A percentile compares a stretch with the other conserved stretches of the same genome.
Conservation (phyloP, 2,329 filamentous ascomycete genomes). For the Aspergillus clavatus region DNA sequence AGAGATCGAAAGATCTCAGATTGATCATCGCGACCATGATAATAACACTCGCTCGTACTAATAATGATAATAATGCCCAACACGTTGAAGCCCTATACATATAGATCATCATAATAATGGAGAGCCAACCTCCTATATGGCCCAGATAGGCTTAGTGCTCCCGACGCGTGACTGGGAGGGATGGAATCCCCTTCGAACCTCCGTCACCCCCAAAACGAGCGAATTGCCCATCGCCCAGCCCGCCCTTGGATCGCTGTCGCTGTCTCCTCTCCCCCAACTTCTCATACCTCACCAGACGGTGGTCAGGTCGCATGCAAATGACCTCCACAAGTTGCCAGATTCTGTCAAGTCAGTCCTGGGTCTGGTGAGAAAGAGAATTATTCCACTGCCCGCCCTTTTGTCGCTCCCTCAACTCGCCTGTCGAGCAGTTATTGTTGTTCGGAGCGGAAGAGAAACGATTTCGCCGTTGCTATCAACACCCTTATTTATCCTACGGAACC, state of each 20-base stretch:
- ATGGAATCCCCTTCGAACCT: slow-evolving; percentile 24
- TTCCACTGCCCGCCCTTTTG: slow-evolving; percentile 1
- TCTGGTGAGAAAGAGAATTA: slow-evolving; percentile 16
- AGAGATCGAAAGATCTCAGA: too few species aligned
- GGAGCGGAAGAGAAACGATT: slow-evolving; percentile 16
- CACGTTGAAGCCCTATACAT: too few species aligned
- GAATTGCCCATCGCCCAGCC: slow-evolving; percentile 11
- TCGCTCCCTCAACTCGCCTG: slow-evolving; percentile 14
- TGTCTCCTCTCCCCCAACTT: not conserved
- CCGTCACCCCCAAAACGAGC: slow-evolving; percentile 20
- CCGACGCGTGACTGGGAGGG: slow-evolving; percentile 37
- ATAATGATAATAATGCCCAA: slow-evolving; percentile 5
- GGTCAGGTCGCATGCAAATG: slow-evolving; percentile 22
- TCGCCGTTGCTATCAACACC: slow-evolving; percentile 19
- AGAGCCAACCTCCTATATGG: not conserved
- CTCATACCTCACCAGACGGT: slow-evolving; percentile 20
- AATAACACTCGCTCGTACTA: too few species aligned
- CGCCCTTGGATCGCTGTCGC: slow-evolving; percentile 14
- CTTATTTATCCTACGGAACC: slow-evolving; percentile 6
- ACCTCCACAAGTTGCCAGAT: slow-evolving; percentile 15
- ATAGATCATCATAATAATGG: too few species aligned
- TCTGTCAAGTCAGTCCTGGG: slow-evolving; percentile 12
- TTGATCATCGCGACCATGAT: too few species aligned
- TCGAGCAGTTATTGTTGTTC: slow-evolving; percentile 17
- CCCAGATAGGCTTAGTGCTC: slow-evolving; percentile 30